Percentiles rank a stretch among this genome's conserved stretches.
phyloP scores from a whole-genome alignment of 2,329 filamentous ascomycete species.

The Penicillium freii region DNA sequence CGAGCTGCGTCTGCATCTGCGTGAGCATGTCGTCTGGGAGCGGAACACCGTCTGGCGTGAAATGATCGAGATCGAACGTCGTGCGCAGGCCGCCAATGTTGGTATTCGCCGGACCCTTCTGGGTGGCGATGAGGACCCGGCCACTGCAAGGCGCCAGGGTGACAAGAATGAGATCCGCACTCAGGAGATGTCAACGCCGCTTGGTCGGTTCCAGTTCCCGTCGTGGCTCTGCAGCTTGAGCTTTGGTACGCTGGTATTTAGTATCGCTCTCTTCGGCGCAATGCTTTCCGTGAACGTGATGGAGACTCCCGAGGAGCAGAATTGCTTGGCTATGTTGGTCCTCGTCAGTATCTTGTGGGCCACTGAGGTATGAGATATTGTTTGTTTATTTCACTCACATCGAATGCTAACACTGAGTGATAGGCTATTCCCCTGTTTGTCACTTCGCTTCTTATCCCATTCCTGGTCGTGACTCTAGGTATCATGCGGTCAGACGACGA shows the following conservation, averaged over 20 bases:
- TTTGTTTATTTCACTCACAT: neutral
- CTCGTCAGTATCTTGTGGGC: constrained; percentile 96
- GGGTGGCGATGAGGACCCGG: constrained; percentile 67
- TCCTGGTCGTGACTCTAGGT: constrained; percentile 80
- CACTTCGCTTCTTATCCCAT: constrained; percentile 89
- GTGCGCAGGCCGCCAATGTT: constrained; percentile 89
- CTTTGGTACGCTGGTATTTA: constrained; percentile 71
- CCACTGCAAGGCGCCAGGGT: constrained; percentile 73
- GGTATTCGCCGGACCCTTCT: constrained; percentile 75
- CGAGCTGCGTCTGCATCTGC: constrained; percentile 82
- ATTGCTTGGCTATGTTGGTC: constrained; percentile 88
- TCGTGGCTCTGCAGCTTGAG: constrained; percentile 80
- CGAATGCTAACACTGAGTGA: constrained; percentile 7
- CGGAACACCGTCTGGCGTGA: constrained; percentile 98
- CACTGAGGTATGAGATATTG: constrained; percentile 67
- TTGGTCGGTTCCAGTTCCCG: constrained; percentile 74
- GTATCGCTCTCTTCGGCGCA: constrained; percentile 69
- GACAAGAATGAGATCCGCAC: constrained; percentile 68
- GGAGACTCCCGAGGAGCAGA: constrained; percentile 85
- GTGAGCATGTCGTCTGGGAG: constrained; percentile 98
- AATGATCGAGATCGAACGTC: constrained; percentile 95
- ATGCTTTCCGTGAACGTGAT: constrained; percentile 78
- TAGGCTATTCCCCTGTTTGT: constrained; percentile 95
- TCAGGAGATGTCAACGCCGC: constrained; percentile 73
- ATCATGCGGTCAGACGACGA: constrained; percentile 77